Percentiles rank a stretch among this genome's conserved stretches.
Conservation (phyloP, 2,329 filamentous ascomycete species). For the Ceratocystis alfenasii region DNA sequence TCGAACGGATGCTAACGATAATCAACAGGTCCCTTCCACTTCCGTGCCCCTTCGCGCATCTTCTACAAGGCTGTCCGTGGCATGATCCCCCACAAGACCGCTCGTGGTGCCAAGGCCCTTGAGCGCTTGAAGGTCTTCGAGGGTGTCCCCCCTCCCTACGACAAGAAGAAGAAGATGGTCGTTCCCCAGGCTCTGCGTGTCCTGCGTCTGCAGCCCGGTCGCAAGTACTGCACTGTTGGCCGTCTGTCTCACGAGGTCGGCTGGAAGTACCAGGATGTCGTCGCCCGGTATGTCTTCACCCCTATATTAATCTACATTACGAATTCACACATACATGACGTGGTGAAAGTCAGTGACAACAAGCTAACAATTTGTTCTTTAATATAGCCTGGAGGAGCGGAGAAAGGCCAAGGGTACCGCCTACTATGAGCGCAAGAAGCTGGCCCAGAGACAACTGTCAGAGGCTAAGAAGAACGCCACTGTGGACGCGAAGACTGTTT, state of each 20-base stretch:
- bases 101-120: slow-evolving; percentile 88
- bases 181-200: slow-evolving; percentile 96
- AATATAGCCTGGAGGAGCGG: slow-evolving; percentile 83
- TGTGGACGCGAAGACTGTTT: slow-evolving; percentile 74
- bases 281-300: slow-evolving; percentile 65
- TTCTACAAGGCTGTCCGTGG: slow-evolving; percentile 99
- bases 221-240: slow-evolving; percentile 99
- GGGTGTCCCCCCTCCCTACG: slow-evolving; percentile 96
- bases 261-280: slow-evolving; percentile 99
- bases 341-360: not conserved
- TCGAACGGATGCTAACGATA: slow-evolving; percentile 28
- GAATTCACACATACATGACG: not conserved
- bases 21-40: slow-evolving; percentile 86
- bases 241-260: slow-evolving; percentile 97
- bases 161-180: slow-evolving; percentile 99
- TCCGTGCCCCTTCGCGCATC: slow-evolving; percentile 97
- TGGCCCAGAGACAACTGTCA: slow-evolving; percentile 74
- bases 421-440: slow-evolving; percentile 99
- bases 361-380: slow-evolving; percentile 1
- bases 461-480: slow-evolving; percentile 88
- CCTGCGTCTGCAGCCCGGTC: slow-evolving; percentile 91
- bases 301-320: not conserved
- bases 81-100: slow-evolving; percentile 99
- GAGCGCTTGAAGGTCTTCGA: slow-evolving; percentile 99
- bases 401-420: slow-evolving; percentile 98